These are phyloP conservation scores for Candida stauntonica DNA, from an alignment of 805 yeast species.

Conservation along the genomic window DNA sequence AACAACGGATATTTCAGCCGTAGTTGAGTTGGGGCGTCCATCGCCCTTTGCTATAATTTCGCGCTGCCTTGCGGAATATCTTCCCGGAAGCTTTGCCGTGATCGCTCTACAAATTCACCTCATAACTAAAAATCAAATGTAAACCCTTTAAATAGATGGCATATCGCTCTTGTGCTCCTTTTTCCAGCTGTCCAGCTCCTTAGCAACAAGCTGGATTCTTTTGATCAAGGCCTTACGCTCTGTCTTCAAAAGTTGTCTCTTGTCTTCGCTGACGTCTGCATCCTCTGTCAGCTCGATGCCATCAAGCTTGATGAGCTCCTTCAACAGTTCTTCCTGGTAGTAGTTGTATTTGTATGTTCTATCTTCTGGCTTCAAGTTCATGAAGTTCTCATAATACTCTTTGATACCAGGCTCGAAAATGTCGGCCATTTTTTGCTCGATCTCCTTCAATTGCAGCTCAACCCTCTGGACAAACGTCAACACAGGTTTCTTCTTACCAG, in stretches of 20 bases:
- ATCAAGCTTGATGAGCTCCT: constrained; percentile 62
- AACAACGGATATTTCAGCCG: no score
- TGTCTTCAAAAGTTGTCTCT: constrained; percentile 45
- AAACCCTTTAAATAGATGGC: no score
- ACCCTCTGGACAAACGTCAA: constrained; percentile 2
- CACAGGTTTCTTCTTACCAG: constrained; percentile 1
- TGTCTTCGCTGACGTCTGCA: constrained; percentile 29
- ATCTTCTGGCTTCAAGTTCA: constrained; percentile 15
- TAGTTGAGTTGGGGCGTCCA: no score
- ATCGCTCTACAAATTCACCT: no score
- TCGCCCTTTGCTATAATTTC: no score
- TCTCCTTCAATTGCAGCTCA: constrained; percentile 1
- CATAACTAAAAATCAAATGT: no score
- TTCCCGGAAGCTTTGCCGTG: no score
- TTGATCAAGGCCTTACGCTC: constrained; percentile 58
- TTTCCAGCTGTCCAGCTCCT: constrained; percentile 17
- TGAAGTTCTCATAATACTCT: constrained; percentile 9
- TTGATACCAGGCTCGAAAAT: constrained; percentile 7
- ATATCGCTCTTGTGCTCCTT: constrained; percentile 6
- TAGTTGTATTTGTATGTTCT: constrained; percentile 46
- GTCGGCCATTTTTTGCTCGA: not conserved
- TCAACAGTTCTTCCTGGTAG: constrained; percentile 64
- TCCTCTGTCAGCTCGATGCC: constrained; percentile 41
- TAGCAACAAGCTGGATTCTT: constrained; percentile 41
- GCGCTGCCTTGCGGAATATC: no score